These are phyloP conservation scores for Boletus vermiculosoides DNA, from an alignment of 768 basidiomycete genomes.

Conservation along the genomic window DNA sequence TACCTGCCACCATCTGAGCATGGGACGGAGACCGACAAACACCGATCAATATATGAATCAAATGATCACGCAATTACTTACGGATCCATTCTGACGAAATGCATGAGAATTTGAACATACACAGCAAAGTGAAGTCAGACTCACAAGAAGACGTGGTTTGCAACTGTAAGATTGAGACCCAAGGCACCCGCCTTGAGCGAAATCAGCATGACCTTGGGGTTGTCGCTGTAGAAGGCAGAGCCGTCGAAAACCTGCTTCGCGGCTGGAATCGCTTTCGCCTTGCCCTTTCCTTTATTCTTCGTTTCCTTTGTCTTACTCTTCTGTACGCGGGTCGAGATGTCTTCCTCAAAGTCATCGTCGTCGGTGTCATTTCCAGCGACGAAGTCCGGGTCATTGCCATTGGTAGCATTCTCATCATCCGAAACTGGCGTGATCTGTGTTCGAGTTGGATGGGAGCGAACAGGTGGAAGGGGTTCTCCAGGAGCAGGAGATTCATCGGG, in stretches of 20 bases:
- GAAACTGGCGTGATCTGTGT: conserved; percentile 4
- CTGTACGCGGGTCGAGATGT: conserved; percentile 31
- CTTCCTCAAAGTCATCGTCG: conserved; percentile 32
- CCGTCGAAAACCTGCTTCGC: conserved; percentile 19
- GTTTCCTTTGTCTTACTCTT: conserved; percentile 33
- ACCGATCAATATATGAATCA: conserved; percentile 13
- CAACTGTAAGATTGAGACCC: conserved; percentile 84
- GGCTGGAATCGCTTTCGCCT: conserved; percentile 24
- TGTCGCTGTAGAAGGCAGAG: conserved; percentile 35
- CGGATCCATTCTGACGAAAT: conserved; percentile 70
- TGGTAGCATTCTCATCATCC: conserved; percentile 15
- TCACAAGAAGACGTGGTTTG: conserved; percentile 83
- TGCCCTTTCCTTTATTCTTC: conserved; percentile 42
- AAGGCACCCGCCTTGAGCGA: conserved; percentile 86
- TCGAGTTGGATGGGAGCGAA: conserved; percentile 5
- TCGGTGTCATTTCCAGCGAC: conserved; percentile 30
- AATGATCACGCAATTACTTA: conserved; percentile 39
- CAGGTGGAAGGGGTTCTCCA: conserved; percentile 14
- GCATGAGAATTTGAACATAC: conserved; percentile 3
- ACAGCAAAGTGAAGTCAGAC: conserved; percentile 24
- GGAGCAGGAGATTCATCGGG: conserved; percentile 26
- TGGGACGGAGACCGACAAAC: not conserved
- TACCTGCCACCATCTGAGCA: conserved; percentile 74
- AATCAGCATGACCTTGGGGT: conserved; percentile 81
- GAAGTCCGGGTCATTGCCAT: conserved; percentile 38